phyloP scores from a whole-genome alignment of 192 early-diverging fungal species.

The Spinellus fusiger region DNA sequence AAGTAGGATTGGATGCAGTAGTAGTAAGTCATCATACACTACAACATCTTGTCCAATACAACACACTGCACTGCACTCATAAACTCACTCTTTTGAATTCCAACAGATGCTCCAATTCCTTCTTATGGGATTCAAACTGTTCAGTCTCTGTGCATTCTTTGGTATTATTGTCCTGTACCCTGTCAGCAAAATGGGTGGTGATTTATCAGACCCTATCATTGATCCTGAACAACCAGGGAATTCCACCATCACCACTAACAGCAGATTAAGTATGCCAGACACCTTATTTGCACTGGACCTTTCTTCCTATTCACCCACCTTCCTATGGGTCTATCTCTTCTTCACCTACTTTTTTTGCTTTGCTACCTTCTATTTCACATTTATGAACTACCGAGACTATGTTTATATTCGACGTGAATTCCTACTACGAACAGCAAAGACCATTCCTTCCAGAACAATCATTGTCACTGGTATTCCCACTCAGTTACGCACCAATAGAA shows the following conservation, averaged over 20 bases:
- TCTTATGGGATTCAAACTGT: slow-evolving; percentile 42
- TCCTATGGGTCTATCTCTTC: slow-evolving; percentile 31
- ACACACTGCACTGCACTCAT: background rate
- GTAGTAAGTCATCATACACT: slow-evolving; percentile 33
- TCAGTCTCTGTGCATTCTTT: slow-evolving; percentile 40
- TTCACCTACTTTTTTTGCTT: slow-evolving; percentile 54
- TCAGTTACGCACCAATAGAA: slow-evolving; percentile 42
- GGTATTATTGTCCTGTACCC: slow-evolving; percentile 42
- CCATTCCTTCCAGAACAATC: slow-evolving; percentile 53
- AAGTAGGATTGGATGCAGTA: slow-evolving; percentile 52
- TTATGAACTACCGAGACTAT: slow-evolving; percentile 47
- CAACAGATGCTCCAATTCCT: slow-evolving; percentile 52
- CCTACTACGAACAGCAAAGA: slow-evolving; percentile 31
- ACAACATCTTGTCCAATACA: background rate
- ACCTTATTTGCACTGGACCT: background rate
- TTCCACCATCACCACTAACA: slow-evolving; percentile 2
- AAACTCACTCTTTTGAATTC: background rate
- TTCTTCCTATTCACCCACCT: background rate
- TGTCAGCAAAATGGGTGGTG: slow-evolving; percentile 35
- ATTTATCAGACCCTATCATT: slow-evolving; percentile 21
- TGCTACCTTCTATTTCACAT: slow-evolving; percentile 42
- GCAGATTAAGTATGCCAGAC: background rate
- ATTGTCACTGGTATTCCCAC: slow-evolving; percentile 65
- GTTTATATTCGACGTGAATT: slow-evolving; percentile 39
- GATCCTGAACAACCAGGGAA: background rate